These are phyloP conservation scores for Globisporangium carolinianum DNA, from an alignment of 352 stramenopile species.

Conservation along the genomic window DNA sequence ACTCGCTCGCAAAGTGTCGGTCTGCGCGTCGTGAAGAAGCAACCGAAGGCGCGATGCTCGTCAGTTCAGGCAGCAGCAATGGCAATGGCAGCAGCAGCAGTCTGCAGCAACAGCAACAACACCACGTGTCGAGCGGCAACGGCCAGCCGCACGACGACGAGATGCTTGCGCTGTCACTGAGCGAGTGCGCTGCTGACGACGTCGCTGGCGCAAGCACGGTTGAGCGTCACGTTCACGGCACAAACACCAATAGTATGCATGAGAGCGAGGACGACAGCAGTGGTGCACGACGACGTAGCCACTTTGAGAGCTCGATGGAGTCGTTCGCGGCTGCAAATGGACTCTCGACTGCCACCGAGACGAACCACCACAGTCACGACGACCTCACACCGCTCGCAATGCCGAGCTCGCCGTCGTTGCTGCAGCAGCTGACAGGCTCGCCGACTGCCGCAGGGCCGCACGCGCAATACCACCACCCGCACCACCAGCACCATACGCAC, in stretches of 20 bases:
- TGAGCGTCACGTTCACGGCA: background rate
- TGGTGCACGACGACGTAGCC: constrained; percentile 1
- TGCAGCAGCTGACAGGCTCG: constrained; percentile 33
- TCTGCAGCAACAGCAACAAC: constrained; percentile 3
- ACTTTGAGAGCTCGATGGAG: constrained; percentile 18
- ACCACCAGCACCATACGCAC: constrained; percentile 8
- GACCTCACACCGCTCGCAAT: constrained; percentile 32
- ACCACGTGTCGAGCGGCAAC: background rate
- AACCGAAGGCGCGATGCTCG: constrained; percentile 3
- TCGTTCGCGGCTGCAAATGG: constrained; percentile 14
- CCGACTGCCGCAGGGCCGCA: constrained; percentile 19
- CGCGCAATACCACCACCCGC: constrained; percentile 4
- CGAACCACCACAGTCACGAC: constrained; percentile 8
- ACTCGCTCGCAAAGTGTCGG: background rate
- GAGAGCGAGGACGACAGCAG: constrained; percentile 1
- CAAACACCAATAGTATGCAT: background rate
- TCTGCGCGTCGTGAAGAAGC: constrained; percentile 7
- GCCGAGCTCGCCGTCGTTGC: constrained; percentile 34
- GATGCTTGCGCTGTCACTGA: constrained; percentile 34
- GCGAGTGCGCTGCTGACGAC: constrained; percentile 21
- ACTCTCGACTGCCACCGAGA: constrained; percentile 4
- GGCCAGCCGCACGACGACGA: constrained; percentile 19
- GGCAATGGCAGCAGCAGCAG: background rate
- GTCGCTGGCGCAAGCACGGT: background rate
- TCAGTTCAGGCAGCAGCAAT: background rate